Percentiles rank a stretch among this genome's conserved stretches.
Evolutionary conservation across 768 basidiomycete genomes (phyloP).

Genomic region (Sistotremastrum suecicum): DNA sequence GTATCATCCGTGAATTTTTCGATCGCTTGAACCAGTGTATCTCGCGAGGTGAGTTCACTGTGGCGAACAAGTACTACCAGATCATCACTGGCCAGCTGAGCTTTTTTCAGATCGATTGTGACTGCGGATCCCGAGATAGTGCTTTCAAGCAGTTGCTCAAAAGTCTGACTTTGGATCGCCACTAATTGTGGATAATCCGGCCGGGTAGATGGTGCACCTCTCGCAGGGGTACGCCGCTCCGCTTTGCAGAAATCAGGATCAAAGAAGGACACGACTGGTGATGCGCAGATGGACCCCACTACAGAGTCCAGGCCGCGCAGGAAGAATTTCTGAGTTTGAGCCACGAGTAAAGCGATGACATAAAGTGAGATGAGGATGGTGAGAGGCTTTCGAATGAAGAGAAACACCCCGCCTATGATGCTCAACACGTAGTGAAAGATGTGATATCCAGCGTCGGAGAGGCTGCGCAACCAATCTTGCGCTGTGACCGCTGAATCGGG

Average conservation of each 20-base stretch:
- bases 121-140: slow-evolving; percentile 43
- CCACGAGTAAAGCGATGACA: slow-evolving; percentile 32
- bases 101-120: slow-evolving; percentile 56
- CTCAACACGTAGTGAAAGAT: slow-evolving; percentile 30
- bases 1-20: slow-evolving; percentile 45
- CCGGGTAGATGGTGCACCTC: slow-evolving; percentile 20
- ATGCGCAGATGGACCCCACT: slow-evolving; percentile 42
- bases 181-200: slow-evolving; percentile 51
- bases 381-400: slow-evolving; percentile 41
- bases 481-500: too few species aligned
- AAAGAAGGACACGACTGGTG: slow-evolving; percentile 43
- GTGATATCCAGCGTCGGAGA: slow-evolving; percentile 4
- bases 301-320: slow-evolving; percentile 29
- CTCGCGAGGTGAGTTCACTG: slow-evolving; percentile 48
- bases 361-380: slow-evolving; percentile 36
- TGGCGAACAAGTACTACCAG: slow-evolving; percentile 45
- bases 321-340: slow-evolving; percentile 13
- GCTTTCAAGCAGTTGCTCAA: slow-evolving; percentile 49
- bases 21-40: slow-evolving; percentile 39
- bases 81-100: slow-evolving; percentile 65
- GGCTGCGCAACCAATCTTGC: too few species aligned
- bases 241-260: slow-evolving; percentile 24
- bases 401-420: slow-evolving; percentile 31
- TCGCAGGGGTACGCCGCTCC: slow-evolving; percentile 6
- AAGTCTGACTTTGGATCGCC: slow-evolving; percentile 43